Conservation (phyloP, 1,139 yeast species). For the Eremothecium cymbalariae region DNA sequence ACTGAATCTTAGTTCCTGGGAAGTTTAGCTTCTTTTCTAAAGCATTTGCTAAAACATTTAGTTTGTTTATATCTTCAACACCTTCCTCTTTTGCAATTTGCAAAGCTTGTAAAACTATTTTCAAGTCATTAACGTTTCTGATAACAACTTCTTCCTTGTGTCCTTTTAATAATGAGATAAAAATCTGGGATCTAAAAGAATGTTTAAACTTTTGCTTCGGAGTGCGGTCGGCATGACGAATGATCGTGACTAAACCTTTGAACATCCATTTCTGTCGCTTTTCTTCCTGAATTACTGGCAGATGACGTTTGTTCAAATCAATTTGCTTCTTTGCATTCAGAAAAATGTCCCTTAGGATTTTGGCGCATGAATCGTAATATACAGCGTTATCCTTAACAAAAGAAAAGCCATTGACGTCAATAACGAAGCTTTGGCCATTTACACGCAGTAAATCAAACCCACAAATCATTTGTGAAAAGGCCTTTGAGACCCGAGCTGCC, state of each 20-base stretch:
- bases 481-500: slow-evolving; percentile 67
- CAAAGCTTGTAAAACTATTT: slow-evolving; percentile 79
- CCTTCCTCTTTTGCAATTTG: slow-evolving; percentile 68
- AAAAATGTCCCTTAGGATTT: slow-evolving; percentile 68
- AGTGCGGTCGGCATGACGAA: slow-evolving; percentile 96
- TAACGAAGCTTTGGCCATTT: slow-evolving; percentile 80
- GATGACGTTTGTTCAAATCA: slow-evolving; percentile 32
- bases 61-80: slow-evolving; percentile 72
- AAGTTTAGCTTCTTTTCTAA: slow-evolving; percentile 80
- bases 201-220: slow-evolving; percentile 98
- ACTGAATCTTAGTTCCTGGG: slow-evolving; percentile 95
- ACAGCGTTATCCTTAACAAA: slow-evolving; percentile 88
- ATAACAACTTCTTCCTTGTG: slow-evolving; percentile 94
- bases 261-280: slow-evolving; percentile 95
- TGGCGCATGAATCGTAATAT: slow-evolving; percentile 79
- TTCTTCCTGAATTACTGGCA: slow-evolving; percentile 44
- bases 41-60: slow-evolving; percentile 69
- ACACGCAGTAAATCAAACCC: slow-evolving; percentile 94
- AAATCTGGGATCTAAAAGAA: slow-evolving; percentile 81
- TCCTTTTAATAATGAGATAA: slow-evolving; percentile 82
- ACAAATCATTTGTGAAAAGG: slow-evolving; percentile 92
- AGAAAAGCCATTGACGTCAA: slow-evolving; percentile 97
- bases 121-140: slow-evolving; percentile 77
- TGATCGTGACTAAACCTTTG: slow-evolving; percentile 84
- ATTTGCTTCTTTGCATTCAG: slow-evolving; percentile 50